Evolutionary conservation across 805 yeast species (phyloP), one percentile per base, ranked within the genome.

Genomic region (Lachancea nothofagi): DNA sequence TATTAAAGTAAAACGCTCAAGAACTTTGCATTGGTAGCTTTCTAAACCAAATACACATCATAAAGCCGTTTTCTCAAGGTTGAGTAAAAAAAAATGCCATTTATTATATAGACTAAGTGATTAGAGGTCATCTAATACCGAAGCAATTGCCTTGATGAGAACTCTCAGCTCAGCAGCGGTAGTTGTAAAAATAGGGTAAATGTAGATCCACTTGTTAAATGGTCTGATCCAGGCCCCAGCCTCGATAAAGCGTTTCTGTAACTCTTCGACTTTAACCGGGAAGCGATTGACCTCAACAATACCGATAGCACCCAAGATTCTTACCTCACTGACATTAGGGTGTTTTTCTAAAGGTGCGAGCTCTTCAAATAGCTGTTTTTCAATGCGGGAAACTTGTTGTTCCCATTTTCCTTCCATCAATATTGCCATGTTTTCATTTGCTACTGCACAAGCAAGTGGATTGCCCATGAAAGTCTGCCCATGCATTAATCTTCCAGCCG

Each of bases 391-490:
- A 1, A 49, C 53, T 32, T 51, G 55, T 5, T n/a, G 7, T 19
- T 42, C 44, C 59, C 59, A 54, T 2, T 42, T 38, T 14, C 48
- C 53, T 33, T 47, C 43, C 37, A 39, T 28, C 18, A 56, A 29
- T 7, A 56, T 46, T 9, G 54, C 57, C 22, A 56, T 15, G 10
- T 48, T 43, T 29, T 40, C 46, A 26, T 40, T 45, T 14, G 59
- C 57, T 10, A 48, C 50, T 7, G 55, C 36, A 38, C 59, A 56
- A 4, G 56, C 55, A 22, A 56, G 41, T 2, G 60, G 57, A 36
- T 51, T 56, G 3, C 53, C 60, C 55, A 51, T 53, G 36, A 51
- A 56, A 0, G 61, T 56, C 17, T 57, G 57, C 3, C 60, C 59
- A 39, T 55, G 60, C 60, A 55, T 55, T 22, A 55, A 42, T 25